Conservation (phyloP, 805 yeast genomes). For the Spencermartinsiella europaea region DNA sequence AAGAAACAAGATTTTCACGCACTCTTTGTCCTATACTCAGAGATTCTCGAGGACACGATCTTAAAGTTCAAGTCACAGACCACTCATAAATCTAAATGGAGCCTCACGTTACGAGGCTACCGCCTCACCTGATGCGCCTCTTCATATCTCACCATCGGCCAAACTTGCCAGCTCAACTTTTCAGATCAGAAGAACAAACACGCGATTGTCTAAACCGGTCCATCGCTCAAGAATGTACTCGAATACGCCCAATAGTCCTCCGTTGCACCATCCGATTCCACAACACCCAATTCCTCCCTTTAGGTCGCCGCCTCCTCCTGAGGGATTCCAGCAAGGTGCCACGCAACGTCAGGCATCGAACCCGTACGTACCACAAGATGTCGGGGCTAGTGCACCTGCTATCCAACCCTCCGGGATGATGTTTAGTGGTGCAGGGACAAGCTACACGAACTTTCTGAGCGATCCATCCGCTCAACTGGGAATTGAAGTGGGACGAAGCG, state of each 20-base stretch:
- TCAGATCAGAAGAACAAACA: too few species aligned
- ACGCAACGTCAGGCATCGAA: slow-evolving; percentile 17
- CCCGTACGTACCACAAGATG: slow-evolving; percentile 19
- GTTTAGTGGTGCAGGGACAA: slow-evolving; percentile 17
- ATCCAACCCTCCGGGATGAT: slow-evolving; percentile 15
- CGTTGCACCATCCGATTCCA: slow-evolving; percentile 41
- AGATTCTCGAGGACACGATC: too few species aligned
- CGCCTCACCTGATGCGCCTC: too few species aligned
- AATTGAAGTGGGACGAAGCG: slow-evolving; percentile 79
- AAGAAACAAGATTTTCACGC: too few species aligned
- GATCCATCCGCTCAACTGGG: slow-evolving; percentile 84
- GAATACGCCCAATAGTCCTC: slow-evolving; percentile 28
- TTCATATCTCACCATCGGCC: too few species aligned
- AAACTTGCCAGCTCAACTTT: too few species aligned
- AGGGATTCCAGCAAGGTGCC: slow-evolving; percentile 19
- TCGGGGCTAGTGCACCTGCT: slow-evolving; percentile 22
- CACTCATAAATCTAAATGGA: too few species aligned
- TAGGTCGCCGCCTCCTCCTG: slow-evolving; percentile 29
- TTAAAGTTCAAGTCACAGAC: too few species aligned
- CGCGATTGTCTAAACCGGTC: too few species aligned
- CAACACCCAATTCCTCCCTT: slow-evolving; percentile 40
- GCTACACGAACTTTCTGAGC: slow-evolving; percentile 44
- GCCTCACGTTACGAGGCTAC: too few species aligned
- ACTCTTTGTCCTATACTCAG: too few species aligned
- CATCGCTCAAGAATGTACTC: background rate